These are phyloP conservation scores for Hymenoscyphus occultus DNA, from an alignment of 2,329 filamentous ascomycete genomes.

Conservation along the genomic window DNA sequence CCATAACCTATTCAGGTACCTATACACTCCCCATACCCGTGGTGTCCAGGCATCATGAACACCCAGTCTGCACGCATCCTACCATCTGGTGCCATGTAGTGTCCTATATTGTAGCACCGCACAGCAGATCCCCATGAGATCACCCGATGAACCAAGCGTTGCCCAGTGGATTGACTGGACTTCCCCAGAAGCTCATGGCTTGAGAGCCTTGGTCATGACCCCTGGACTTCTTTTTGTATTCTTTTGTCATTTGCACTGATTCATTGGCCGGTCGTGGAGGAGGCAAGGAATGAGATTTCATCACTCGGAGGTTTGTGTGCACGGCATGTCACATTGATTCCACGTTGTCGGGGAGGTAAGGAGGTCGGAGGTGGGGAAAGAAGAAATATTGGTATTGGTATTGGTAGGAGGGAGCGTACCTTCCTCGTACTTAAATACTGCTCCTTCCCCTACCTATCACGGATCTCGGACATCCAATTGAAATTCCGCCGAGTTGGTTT, in stretches of 20 bases:
- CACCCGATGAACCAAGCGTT: conserved; percentile 11
- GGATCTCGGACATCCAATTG: not conserved
- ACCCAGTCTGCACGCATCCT: too few relatives aligned
- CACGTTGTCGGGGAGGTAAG: not conserved
- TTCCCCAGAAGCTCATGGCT: too few relatives aligned
- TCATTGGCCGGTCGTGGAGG: too few relatives aligned
- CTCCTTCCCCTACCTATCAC: not conserved
- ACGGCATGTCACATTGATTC: not conserved
- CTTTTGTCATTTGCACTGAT: too few relatives aligned
- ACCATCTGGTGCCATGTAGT: too few relatives aligned
- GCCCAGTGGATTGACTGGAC: not conserved
- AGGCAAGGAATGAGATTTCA: not conserved
- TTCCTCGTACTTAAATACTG: not conserved
- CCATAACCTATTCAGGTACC: not conserved
- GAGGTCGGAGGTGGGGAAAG: not conserved
- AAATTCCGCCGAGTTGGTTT: not conserved
- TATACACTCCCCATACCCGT: not conserved
- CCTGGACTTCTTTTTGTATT: too few relatives aligned
- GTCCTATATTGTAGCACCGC: too few relatives aligned
- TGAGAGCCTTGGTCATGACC: too few relatives aligned
- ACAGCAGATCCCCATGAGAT: conserved; percentile 5
- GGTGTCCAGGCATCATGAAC: not conserved
- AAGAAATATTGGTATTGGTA: not conserved
- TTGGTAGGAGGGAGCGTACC: not conserved
- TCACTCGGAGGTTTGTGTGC: not conserved